phyloP scores from a whole-genome alignment of 2,329 filamentous ascomycete species.

The Sporothrix pallida region DNA sequence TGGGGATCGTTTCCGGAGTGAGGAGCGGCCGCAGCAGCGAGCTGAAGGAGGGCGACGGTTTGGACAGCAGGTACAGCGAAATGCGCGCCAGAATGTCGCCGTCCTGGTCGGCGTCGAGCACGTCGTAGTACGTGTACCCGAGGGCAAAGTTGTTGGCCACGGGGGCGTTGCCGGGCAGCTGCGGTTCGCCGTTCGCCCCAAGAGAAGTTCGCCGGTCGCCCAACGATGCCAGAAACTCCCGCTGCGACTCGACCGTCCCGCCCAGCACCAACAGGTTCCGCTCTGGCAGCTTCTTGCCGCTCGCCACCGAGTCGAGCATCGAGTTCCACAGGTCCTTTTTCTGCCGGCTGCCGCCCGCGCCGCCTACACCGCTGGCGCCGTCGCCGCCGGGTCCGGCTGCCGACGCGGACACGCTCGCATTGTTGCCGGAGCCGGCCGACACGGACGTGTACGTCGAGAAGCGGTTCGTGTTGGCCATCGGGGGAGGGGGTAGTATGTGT shows the following conservation, averaged over 20 bases:
- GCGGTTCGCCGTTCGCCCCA: neutral
- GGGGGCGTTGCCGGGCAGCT: conserved; percentile 66
- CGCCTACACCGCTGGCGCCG: conserved; percentile 42
- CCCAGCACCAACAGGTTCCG: conserved; percentile 89
- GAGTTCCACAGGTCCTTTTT: conserved; percentile 94
- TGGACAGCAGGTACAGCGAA: conserved; percentile 86
- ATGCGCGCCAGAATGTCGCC: conserved; percentile 92
- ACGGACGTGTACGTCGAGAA: conserved; percentile 64
- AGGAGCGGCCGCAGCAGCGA: conserved; percentile 83
- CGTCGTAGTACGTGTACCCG: conserved; percentile 94
- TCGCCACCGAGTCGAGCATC: conserved; percentile 88
- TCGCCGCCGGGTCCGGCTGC: conserved; percentile 42
- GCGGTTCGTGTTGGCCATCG: conserved; percentile 59
- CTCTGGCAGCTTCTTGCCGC: conserved; percentile 85
- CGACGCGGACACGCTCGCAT: conserved; percentile 47
- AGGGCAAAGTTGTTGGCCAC: conserved; percentile 91
- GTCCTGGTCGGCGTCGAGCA: conserved; percentile 91
- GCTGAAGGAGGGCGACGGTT: conserved; percentile 80
- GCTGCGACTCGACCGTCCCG: conserved; percentile 80
- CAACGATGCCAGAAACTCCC: conserved; percentile 76
- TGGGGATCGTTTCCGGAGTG: conserved; percentile 80
- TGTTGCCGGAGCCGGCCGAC: conserved; percentile 59
- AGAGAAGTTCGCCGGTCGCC: conserved; percentile 59
- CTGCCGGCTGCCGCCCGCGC: conserved; percentile 54
- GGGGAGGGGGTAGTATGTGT: neutral